These are phyloP conservation scores for Ochromonas danica DNA, from an alignment of 108 stramenopile species.

Conservation along the genomic window DNA sequence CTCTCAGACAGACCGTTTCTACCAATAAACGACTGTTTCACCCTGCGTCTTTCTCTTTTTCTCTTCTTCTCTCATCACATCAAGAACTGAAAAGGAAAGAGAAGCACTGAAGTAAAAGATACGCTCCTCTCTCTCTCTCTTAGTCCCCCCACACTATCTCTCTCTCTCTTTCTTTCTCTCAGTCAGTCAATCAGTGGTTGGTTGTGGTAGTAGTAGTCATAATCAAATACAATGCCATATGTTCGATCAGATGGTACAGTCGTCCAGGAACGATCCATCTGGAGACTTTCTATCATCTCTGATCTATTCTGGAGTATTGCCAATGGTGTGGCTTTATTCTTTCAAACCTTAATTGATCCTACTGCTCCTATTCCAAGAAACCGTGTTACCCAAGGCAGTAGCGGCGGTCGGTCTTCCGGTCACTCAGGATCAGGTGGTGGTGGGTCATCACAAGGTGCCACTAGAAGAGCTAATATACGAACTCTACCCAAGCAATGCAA, in stretches of 20 bases:
- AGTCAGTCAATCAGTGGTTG: too few relatives aligned
- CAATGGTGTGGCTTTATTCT: neutral
- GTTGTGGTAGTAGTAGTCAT: too few relatives aligned
- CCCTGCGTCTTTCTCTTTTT: too few relatives aligned
- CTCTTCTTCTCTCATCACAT: too few relatives aligned
- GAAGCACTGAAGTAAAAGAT: too few relatives aligned
- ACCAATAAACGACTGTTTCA: too few relatives aligned
- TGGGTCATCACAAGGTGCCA: neutral
- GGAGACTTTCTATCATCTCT: neutral
- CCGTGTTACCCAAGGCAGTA: neutral
- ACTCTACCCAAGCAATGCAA: neutral
- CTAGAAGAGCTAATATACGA: neutral
- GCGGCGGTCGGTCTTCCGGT: neutral
- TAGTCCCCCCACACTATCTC: too few relatives aligned
- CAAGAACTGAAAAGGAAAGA: too few relatives aligned
- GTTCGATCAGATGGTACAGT: neutral
- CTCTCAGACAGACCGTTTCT: too few relatives aligned
- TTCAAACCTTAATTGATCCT: neutral
- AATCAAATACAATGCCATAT: slow-evolving; percentile 17
- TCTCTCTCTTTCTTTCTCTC: too few relatives aligned
- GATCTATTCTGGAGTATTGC: neutral
- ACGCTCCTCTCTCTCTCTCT: too few relatives aligned
- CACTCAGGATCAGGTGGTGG: neutral
- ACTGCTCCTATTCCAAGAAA: neutral
- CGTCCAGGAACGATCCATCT: neutral